These are phyloP conservation scores for Stachybotrys chlorohalonatus DNA, from an alignment of 2,329 filamentous ascomycete genomes.

Conservation along the genomic window DNA sequence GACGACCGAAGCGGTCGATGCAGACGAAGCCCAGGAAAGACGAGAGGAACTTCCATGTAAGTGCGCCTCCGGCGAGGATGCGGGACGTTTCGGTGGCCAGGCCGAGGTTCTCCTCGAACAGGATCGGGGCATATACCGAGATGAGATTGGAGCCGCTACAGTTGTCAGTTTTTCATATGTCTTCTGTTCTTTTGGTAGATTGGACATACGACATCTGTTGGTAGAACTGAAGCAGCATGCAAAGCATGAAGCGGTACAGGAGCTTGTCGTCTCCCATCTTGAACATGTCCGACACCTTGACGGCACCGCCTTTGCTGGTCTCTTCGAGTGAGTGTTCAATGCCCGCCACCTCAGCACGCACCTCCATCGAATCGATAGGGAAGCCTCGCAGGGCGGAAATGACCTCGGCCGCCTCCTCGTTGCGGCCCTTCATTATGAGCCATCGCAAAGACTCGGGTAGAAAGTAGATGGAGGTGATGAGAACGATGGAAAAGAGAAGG, in stretches of 20 bases:
- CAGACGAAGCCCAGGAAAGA: slow-evolving; percentile 17
- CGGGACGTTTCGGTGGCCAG: slow-evolving; percentile 12
- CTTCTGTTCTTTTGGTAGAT: slow-evolving; percentile 6
- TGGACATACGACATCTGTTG: slow-evolving; percentile 13
- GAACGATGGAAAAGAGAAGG: slow-evolving; percentile 16
- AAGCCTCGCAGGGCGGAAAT: slow-evolving; percentile 28
- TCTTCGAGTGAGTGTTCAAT: slow-evolving; percentile 39
- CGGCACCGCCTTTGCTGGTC: slow-evolving; percentile 20
- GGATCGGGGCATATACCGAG: slow-evolving; percentile 18
- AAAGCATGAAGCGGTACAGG: slow-evolving; percentile 31
- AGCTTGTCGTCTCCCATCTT: slow-evolving; percentile 40
- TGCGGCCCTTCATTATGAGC: slow-evolving; percentile 21
- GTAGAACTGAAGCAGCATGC: slow-evolving; percentile 21
- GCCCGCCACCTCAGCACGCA: slow-evolving; percentile 31
- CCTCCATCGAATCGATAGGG: slow-evolving; percentile 22
- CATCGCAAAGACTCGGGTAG: slow-evolving; percentile 25
- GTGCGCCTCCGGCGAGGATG: slow-evolving; percentile 14
- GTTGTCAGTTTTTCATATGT: not conserved
- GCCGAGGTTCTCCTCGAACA: slow-evolving; percentile 16
- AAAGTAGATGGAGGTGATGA: slow-evolving; percentile 20
- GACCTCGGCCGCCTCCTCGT: slow-evolving; percentile 17
- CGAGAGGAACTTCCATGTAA: slow-evolving; percentile 22
- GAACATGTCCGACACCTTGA: slow-evolving; percentile 31
- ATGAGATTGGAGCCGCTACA: slow-evolving; percentile 14
- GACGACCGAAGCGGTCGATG: slow-evolving; percentile 19